Base-by-base conservation (phyloP, 257 asterid species). In the Apocynum venetum region DNA sequence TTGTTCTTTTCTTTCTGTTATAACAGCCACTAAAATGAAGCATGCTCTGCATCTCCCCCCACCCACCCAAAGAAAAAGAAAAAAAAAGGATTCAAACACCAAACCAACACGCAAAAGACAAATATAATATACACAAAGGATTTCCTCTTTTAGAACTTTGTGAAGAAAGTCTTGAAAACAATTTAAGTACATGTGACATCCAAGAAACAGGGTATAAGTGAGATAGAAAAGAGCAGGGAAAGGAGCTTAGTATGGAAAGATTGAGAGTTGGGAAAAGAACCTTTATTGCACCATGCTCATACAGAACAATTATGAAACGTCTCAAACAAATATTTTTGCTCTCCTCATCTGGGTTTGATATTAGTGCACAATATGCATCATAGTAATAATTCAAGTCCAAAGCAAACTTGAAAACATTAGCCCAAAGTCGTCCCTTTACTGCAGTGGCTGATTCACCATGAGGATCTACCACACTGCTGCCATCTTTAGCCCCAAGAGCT, bases 261-360 rank as follows among this genome's bases (percentile, higher is more conserved):
- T 7, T 71, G 83, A 74, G 76, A 77, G 77, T 69, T 1, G 47
- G 76, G 80, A 43, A 77, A 77, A 47, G 82, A 77, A 95, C 99
- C 99, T 95, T 89, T 56, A 86, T 82, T 56, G 96, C 92, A 72
- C 97, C 99, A 82, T 91, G 96, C 84, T 95, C 99, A 79, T 83
- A 89, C 67, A 95, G 94, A 84, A 95, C 97, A 73, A 91, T 90
- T 71, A 93, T 87, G 91, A 93, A 95, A 83, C 99, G 98, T 86
- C 99, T 91, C 86, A 95, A 87, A 82, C 98, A 93, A 64, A 87
- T 86, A 80, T 74, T 87, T 89, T 88, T 90, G 94, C 96, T 95
- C 84, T 95, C 99, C 76, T 90, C 98, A 68, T 95, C 99, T 13
- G 99, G 99, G 80, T 95, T 95, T 84, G 98, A 89, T 81, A 91